Evolutionary conservation across 495 filamentous ascomycete genomes (phyloP), one percentile per base, ranked within the genome.

Genomic region (Penicillium silybi): DNA sequence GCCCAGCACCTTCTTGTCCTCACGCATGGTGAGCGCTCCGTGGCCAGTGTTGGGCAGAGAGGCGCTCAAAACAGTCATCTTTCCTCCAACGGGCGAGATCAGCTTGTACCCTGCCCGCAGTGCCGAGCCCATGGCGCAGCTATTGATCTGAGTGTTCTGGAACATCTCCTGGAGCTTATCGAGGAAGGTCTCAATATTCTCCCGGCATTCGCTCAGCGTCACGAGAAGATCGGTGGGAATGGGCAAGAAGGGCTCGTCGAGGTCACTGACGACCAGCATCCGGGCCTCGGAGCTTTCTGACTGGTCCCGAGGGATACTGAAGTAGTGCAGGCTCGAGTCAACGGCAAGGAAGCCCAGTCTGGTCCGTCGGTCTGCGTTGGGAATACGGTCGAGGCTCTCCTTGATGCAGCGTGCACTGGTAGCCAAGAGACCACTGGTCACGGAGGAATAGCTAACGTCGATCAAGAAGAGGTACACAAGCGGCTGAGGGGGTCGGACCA

Each of bases 381-480:
- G 93, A 76, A 98, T 97, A 64, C 95, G 80, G 68, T 96, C 93
- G 44, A 98, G 77, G 63, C 92, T 97, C 67, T 97, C 93, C 58
- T 93, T 80, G 55, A 98, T 97, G 56, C 89, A 95, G 54, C 93
- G 83, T 34, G 93, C 93, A 46, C 84, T 91, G 10, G 95, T 97
- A 34, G 95, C 93, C 50, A 97, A 76, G n/a, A 98, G 87, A 50
- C 95, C 95, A 54, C 83, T 95, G 25, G 87, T 88, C 29, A 98
- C 90, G 20, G 93, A 84, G 8, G 89, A 83, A 57, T 92, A 95
- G 77, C 91, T 96, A 53, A 97, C 95, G 63, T 98, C 93, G 63
- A 98, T 89, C 52, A 97, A 76, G 81, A 98, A 98, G 15, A 97
- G 81, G 59, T 98, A 98, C n/a, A 97, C 92, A 10, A 98, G 78